Evolutionary conservation across 2,329 filamentous ascomycete species (phyloP), one percentile per base, ranked within the genome.

Genomic region (Tolypocladium nubicola): DNA sequence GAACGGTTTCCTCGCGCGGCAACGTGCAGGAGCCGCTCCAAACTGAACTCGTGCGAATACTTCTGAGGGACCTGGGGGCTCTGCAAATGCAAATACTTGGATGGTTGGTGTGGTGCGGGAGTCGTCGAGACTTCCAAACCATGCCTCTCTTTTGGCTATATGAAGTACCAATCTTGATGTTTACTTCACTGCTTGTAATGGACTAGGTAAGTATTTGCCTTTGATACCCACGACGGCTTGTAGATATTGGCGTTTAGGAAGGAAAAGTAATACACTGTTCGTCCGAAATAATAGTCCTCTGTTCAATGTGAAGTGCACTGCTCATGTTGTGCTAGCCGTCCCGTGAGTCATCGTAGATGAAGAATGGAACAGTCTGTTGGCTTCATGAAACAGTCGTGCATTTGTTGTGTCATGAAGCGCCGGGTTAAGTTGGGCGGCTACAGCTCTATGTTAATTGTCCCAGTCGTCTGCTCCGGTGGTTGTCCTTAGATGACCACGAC

Each of bases 31-130:
- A 14, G 19, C 30, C 47, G 30, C 10, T 49, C 11, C 30, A n/a
- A 49, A 70, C 61, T 61, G 66, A 67, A 68, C 61, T 65, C 66
- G 63, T 66, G 61, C 65, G 68, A 71, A 69, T 67, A 66, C 65
- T 68, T 70, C 67, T 63, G 68, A 68, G 68, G 69, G 68, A 69
- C 66, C 70, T 67, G 70, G 71, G 71, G 70, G 70, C 67, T 71
- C 54, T 60, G 60, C 54, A 54, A 60, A 62, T 58, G 62, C 62
- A 62, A 61, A 59, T 60, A 58, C 61, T 58, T 65, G 60, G 59
- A 21, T 13, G 7, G 47, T 21, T 52, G 30, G 47, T 7, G n/a
- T 52, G 47, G 47, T 35, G 54, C 30, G 39, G 39, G 45, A 23
- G 10, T 39, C n/a, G n/a, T 11, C 5, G 41, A 21, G 41, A 4